Evolutionary conservation across 73 alveolate species (phyloP).

Genomic region (Symbiodinium pilosum): DNA sequence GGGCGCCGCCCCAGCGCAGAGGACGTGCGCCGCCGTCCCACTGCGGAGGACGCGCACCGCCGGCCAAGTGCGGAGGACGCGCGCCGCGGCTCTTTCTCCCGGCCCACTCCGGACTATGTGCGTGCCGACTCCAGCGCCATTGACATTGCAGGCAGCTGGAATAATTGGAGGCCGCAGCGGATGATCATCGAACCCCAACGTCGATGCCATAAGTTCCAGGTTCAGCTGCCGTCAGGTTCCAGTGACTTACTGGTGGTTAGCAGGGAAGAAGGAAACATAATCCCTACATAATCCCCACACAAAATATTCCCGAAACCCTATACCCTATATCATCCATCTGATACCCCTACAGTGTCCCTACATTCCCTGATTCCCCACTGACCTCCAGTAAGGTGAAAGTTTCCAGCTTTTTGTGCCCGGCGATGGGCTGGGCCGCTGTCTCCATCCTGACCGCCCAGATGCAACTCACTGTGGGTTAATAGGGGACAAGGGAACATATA

Average conservation of each 20-base stretch:
- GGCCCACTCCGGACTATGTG: slow-evolving; percentile 35
- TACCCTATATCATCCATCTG: no score
- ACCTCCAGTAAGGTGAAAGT: no score
- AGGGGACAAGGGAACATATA: no score
- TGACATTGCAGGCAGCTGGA: slow-evolving; percentile 79
- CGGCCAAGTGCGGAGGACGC: neutral
- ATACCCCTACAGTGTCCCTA: no score
- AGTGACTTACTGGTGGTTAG: no score
- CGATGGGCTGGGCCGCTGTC: slow-evolving; percentile 70
- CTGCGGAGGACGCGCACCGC: neutral
- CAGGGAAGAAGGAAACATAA: no score
- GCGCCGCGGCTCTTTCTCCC: neutral
- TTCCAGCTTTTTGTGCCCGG: slow-evolving; percentile 71
- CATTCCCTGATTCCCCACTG: no score
- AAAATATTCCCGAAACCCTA: no score
- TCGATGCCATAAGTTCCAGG: slow-evolving; percentile 52
- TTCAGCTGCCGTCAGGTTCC: slow-evolving; percentile 28
- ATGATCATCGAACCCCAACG: slow-evolving; percentile 67
- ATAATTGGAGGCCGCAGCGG: slow-evolving; percentile 66
- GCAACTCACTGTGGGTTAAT: no score
- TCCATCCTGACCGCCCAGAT: slow-evolving; percentile 59
- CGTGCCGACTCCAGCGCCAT: slow-evolving; percentile 56
- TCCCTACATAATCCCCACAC: no score
- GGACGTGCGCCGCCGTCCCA: no score
- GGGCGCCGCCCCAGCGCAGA: neutral